Evolutionary conservation across 768 basidiomycete species (phyloP).

Genomic region (Lactarius hatsudake): DNA sequence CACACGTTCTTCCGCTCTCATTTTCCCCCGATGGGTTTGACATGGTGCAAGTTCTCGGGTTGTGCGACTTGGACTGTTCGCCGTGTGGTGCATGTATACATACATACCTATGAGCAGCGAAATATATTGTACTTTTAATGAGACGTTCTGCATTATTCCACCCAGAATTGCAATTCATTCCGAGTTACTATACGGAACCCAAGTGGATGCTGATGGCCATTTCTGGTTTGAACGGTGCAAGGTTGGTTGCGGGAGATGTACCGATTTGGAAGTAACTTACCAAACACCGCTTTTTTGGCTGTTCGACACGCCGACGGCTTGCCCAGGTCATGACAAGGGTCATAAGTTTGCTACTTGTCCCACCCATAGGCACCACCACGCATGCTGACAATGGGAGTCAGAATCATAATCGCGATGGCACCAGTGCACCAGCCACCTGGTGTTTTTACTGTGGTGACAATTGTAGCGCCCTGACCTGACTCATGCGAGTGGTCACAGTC

Average conservation of each 20-base stretch:
- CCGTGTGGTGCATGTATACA: not conserved
- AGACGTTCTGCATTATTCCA: not conserved
- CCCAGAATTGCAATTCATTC: not conserved
- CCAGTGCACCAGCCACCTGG: too few relatives aligned
- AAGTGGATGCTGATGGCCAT: not conserved
- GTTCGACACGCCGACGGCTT: not conserved
- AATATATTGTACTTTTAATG: not conserved
- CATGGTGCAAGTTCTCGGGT: not conserved
- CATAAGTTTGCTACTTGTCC: not conserved
- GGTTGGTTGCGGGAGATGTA: not conserved
- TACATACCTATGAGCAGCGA: too few relatives aligned
- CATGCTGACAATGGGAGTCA: slow-evolving; percentile 1
- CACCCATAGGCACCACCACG: not conserved
- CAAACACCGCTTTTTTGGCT: not conserved
- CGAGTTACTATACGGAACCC: not conserved
- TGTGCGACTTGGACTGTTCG: not conserved
- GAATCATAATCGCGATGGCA: not conserved
- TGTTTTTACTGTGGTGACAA: not conserved
- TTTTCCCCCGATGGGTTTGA: not conserved
- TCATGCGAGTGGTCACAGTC: not conserved
- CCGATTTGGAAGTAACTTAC: not conserved
- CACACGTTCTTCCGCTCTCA: not conserved
- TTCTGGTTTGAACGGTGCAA: not conserved
- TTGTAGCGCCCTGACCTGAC: slow-evolving; percentile 7
- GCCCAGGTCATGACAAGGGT: not conserved